These are phyloP conservation scores for Penium margaritaceum DNA, from an alignment of 139 green algal genomes.

Conservation along the genomic window DNA sequence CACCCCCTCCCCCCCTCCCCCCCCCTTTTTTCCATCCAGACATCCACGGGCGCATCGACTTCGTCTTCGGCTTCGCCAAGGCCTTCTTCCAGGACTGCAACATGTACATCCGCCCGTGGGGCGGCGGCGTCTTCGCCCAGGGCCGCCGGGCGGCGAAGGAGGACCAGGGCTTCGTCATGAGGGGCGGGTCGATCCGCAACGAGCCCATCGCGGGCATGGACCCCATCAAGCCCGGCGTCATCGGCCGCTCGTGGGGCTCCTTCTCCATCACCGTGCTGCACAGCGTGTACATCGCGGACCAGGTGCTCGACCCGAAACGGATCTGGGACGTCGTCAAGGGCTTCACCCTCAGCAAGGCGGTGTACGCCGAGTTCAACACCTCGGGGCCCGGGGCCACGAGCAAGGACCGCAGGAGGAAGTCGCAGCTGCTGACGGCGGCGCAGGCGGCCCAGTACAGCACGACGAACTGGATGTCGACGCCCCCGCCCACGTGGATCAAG, in stretches of 20 bases:
- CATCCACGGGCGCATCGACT: slow-evolving; percentile 15
- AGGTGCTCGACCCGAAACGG: too few relatives aligned
- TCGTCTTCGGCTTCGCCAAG: slow-evolving; percentile 9
- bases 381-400: too few relatives aligned
- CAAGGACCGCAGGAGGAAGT: too few relatives aligned
- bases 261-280: neutral
- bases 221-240: neutral
- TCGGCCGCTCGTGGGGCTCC: neutral
- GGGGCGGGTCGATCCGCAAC: neutral
- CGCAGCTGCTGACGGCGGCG: too few relatives aligned
- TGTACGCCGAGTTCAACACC: too few relatives aligned
- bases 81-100: slow-evolving; percentile 7
- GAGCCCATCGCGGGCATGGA: neutral
- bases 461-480: too few relatives aligned
- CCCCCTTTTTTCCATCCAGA: neutral
- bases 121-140: neutral
- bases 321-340: too few relatives aligned
- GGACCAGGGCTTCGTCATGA: slow-evolving; percentile 1
- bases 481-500: too few relatives aligned
- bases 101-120: neutral
- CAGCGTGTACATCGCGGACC: neutral
- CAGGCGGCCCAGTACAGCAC: too few relatives aligned
- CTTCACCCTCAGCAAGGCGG: too few relatives aligned
- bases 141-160: neutral
- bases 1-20: neutral